Percentiles rank a stretch among this genome's conserved stretches.
Conservation (phyloP, 73 alveolate genomes). For the Tetrahymena borealis region DNA sequence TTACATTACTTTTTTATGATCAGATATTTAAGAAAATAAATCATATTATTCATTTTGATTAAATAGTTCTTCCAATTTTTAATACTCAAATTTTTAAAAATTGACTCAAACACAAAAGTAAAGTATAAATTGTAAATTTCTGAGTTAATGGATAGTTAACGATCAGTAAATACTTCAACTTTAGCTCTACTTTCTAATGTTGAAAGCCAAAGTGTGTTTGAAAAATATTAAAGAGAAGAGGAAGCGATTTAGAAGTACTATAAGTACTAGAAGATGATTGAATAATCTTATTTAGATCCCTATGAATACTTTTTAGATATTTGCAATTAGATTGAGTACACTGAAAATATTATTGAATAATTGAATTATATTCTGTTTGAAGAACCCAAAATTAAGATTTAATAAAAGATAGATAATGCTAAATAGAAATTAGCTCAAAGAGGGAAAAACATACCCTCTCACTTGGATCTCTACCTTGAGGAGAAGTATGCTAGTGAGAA, state of each 20-base stretch:
- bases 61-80: no score
- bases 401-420: neutral
- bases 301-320: neutral
- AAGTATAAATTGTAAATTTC: no score
- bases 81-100: no score
- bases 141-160: neutral
- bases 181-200: neutral
- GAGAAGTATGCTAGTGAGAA: neutral
- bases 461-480: neutral
- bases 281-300: neutral
- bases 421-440: neutral
- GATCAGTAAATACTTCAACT: neutral
- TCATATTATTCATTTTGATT: no score
- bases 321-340: neutral
- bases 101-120: no score
- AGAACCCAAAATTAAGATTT: neutral
- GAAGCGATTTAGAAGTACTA: neutral
- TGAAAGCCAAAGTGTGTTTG: neutral
- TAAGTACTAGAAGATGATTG: neutral
- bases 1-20: no score
- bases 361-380: neutral
- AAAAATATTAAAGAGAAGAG: neutral
- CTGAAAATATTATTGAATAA: neutral
- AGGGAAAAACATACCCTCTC: neutral
- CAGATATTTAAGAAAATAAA: no score